Evolutionary conservation across 23 red algal genomes (phyloP), one percentile per base, ranked within the genome.

Genomic region (Gracilaria caudata): DNA sequence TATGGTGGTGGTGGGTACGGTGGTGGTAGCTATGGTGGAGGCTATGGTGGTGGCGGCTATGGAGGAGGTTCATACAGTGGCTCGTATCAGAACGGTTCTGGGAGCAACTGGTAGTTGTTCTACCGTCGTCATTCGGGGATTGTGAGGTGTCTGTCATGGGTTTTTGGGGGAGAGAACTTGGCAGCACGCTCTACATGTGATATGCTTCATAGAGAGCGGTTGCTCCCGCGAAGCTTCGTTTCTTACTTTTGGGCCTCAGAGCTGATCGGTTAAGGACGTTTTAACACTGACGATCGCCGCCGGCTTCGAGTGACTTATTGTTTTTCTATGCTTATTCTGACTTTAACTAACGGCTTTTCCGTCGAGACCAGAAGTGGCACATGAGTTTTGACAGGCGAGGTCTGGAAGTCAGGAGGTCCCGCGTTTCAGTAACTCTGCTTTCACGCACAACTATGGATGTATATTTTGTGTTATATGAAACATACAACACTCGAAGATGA

Each of bases 1-100:
- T 86, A 80, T 61, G 90, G 90, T 36, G 90, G 90, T 68, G 90
- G 90, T 28, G 71, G 81, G 0, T 84, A 86, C 55, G 80, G 89
- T 17, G 89, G 88, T 41, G 86, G 86, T 43, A 56, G 86, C 19
- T 79, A 83, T 64, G 53, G 89, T 64, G 89, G 89, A 39, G 88
- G 88, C n/a, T 58, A 60, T 56, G 86, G 74, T 57, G 61, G 64
- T 33, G 40, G 81, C 5, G 58, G 63, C 19, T 78, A 79, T 66
- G 85, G 85, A 24, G 85, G 85, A 63, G 73, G 85, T 40, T 49
- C 21, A 26, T 51, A 51, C 61, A 53, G 77, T 19, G 56, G 56
- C 30, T 41, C 60, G 16, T 44, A 51, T 10, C 60, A 68, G 57
- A 86, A 73, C 66, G 82, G 82, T 37, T 86, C 70, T 47, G 70